Conservation (phyloP, 306 rosid genomes). For the Mucuna pruriens region DNA sequence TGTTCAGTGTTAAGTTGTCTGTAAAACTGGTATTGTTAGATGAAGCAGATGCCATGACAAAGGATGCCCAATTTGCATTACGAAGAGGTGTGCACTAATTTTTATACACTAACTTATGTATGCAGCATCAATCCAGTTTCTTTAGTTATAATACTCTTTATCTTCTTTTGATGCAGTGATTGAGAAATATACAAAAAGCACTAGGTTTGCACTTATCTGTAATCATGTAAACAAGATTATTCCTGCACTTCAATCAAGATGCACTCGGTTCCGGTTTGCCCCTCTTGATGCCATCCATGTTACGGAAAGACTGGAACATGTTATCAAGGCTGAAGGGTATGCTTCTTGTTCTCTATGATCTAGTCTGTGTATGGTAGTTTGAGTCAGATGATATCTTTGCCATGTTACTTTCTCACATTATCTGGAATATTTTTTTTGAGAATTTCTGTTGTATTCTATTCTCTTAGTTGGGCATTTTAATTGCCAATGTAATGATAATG, state of each 20-base stretch:
- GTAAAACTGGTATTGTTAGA: slow-evolving; percentile 88
- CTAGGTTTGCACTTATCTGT: slow-evolving; percentile 90
- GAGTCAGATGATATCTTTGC: neutral
- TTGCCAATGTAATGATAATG: slow-evolving; percentile 15
- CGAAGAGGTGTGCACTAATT: slow-evolving; percentile 71
- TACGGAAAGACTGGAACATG: slow-evolving; percentile 81
- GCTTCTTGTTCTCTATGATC: slow-evolving; percentile 19
- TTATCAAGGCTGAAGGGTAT: slow-evolving; percentile 81
- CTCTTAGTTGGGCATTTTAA: neutral
- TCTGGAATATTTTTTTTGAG: neutral
- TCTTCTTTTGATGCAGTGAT: slow-evolving; percentile 65
- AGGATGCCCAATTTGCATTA: slow-evolving; percentile 96
- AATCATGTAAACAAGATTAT: slow-evolving; percentile 98
- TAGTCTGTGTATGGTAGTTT: neutral
- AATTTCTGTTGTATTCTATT: neutral
- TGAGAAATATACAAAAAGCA: slow-evolving; percentile 88
- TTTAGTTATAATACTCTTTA: slow-evolving; percentile 13
- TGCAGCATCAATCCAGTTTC: slow-evolving; percentile 12
- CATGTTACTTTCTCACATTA: neutral
- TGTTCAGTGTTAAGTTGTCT: slow-evolving; percentile 69
- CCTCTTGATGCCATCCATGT: slow-evolving; percentile 92
- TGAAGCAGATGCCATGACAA: slow-evolving; percentile 99
- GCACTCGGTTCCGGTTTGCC: slow-evolving; percentile 97
- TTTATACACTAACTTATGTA: neutral
- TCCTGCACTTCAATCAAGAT: slow-evolving; percentile 93